Conservation (phyloP, 2,329 filamentous ascomycete genomes). For the Pestalotiopsis sp. region DNA sequence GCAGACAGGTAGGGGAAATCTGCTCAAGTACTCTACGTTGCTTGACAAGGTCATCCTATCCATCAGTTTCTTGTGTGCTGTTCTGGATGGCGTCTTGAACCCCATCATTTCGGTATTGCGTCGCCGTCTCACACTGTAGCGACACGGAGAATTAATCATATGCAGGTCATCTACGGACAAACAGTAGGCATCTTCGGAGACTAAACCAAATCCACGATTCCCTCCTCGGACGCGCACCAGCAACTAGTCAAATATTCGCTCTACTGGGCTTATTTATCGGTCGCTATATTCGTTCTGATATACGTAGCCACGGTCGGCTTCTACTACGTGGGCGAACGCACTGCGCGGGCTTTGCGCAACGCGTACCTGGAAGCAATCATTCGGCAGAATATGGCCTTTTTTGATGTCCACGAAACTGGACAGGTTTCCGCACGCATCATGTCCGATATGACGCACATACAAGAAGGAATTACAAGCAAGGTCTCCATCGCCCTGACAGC, state of each 20-base stretch:
- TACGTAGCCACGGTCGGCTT: conserved; percentile 22
- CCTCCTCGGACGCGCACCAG: neutral
- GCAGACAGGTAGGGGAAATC: neutral
- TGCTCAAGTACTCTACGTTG: neutral
- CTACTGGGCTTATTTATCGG: conserved; percentile 22
- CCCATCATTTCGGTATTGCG: neutral
- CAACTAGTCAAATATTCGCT: neutral
- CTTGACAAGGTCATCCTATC: neutral
- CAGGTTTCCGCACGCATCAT: conserved; percentile 22
- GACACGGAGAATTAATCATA: neutral
- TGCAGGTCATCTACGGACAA: conserved; percentile 1
- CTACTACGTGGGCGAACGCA: conserved; percentile 21
- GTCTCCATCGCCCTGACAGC: conserved; percentile 14
- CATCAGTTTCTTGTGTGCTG: neutral
- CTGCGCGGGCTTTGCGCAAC: conserved; percentile 16
- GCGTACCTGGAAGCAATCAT: conserved; percentile 22
- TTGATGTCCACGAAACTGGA: conserved; percentile 24
- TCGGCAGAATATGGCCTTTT: conserved; percentile 28
- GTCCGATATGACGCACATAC: conserved; percentile 20
- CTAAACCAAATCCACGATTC: neutral
- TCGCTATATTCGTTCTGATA: conserved; percentile 17
- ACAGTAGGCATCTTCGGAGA: neutral
- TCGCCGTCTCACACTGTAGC: neutral
- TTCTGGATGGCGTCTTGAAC: neutral
- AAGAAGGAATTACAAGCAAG: conserved; percentile 22